These are phyloP conservation scores for Tolypocladium paradoxum DNA, from an alignment of 2,329 filamentous ascomycete species.

Conservation along the genomic window DNA sequence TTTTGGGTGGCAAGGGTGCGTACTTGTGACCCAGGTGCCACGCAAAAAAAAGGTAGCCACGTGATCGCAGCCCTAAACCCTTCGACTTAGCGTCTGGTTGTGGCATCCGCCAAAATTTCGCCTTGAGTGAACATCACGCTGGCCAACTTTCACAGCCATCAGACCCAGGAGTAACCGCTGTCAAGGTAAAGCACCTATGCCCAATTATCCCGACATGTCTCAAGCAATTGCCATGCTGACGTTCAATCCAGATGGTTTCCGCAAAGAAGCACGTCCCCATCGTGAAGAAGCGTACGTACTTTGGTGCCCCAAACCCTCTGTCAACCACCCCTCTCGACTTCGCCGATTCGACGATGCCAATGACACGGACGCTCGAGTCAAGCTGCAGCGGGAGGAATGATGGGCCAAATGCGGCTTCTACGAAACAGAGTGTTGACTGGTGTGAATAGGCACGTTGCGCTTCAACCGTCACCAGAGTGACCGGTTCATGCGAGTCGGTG, in stretches of 20 bases:
- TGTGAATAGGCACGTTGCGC: conserved; percentile 67
- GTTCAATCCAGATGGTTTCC: conserved; percentile 72
- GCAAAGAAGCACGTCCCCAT: conserved; percentile 99
- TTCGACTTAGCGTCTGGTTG: conserved; percentile 16
- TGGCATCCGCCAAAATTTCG: conserved; percentile 25
- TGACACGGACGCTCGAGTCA: background rate
- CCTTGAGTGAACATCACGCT: conserved; percentile 22
- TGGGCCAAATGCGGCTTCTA: conserved; percentile 2
- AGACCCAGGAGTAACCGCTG: conserved; percentile 25
- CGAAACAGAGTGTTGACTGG: conserved; percentile 25
- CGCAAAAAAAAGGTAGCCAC: conserved; percentile 8
- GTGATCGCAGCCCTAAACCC: conserved; percentile 25
- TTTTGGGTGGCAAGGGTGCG: conserved; percentile 2
- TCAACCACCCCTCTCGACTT: background rate
- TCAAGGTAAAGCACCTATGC: conserved; percentile 24
- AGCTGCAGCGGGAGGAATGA: background rate
- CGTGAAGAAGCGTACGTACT: conserved; percentile 97
- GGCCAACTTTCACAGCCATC: conserved; percentile 23
- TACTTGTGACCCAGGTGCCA: background rate
- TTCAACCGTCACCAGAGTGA: conserved; percentile 98
- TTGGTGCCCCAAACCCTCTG: conserved; percentile 4
- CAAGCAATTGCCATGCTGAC: conserved; percentile 17
- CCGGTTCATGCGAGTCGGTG: conserved; percentile 83
- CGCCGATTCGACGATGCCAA: background rate
- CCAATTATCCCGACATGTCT: background rate